phyloP scores from a whole-genome alignment of 257 asterid genomes.

The Lycium barbarum region DNA sequence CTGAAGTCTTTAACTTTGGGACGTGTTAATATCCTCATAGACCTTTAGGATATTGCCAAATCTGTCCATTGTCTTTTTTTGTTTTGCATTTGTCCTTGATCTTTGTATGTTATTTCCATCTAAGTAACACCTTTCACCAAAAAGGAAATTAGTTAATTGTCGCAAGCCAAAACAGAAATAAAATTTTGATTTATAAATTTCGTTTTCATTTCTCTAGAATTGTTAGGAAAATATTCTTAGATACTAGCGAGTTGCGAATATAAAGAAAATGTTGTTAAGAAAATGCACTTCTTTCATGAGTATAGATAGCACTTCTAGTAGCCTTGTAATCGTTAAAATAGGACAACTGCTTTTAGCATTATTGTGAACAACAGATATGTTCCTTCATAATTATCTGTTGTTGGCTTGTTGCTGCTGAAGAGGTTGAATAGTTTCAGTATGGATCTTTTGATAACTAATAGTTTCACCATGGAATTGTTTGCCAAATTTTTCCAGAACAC shows the following conservation, averaged over 20 bases:
- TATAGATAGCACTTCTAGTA: background rate
- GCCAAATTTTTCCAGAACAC: background rate
- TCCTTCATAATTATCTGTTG: background rate
- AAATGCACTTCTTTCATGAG: constrained; percentile 7
- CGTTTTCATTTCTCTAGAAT: background rate
- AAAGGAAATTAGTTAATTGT: background rate
- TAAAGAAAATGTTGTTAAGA: constrained; percentile 2
- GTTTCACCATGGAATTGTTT: background rate
- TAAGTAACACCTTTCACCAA: background rate
- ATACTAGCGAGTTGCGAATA: background rate
- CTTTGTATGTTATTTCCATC: background rate
- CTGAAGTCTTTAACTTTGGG: background rate
- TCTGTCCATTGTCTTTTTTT: background rate
- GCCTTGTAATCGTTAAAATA: background rate
- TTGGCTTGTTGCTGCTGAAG: constrained; percentile 3
- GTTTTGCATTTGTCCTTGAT: background rate
- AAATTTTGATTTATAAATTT: background rate
- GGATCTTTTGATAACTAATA: background rate
- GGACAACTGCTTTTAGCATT: background rate
- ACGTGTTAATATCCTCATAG: background rate
- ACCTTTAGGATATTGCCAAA: background rate
- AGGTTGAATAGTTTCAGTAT: background rate
- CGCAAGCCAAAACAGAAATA: background rate
- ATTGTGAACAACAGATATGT: background rate
- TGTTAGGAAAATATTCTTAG: background rate